Evolutionary conservation across 2,329 filamentous ascomycete species (phyloP).

Genomic region (Cladosporium cucumerinum): DNA sequence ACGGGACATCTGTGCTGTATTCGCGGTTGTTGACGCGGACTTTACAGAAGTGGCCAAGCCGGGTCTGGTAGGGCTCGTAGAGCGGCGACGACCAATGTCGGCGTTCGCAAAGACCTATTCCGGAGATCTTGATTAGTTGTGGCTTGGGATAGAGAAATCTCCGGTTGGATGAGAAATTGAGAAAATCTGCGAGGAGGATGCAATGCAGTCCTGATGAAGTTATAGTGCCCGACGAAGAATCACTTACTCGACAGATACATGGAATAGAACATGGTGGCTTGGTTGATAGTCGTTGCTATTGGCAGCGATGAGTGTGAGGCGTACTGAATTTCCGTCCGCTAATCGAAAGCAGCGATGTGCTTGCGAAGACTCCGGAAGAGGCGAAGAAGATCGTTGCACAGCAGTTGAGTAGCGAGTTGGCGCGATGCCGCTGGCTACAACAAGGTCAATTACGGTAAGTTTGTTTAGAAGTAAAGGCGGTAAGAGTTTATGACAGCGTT

Average conservation of each 20-base stretch:
- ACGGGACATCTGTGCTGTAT: conserved; percentile 86
- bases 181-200: conserved; percentile 11
- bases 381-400: conserved; percentile 27
- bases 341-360: conserved; percentile 30
- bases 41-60: conserved; percentile 78
- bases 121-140: conserved; percentile 6
- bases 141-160: not conserved
- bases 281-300: conserved; percentile 10
- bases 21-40: conserved; percentile 95
- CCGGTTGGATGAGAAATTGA: not conserved
- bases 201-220: conserved; percentile 10
- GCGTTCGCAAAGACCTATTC: conserved; percentile 81
- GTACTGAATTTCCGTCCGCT: conserved; percentile 23
- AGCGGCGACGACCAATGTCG: conserved; percentile 89
- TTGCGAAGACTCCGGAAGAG: conserved; percentile 20
- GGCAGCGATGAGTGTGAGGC: conserved; percentile 15
- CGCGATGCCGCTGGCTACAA: conserved; percentile 15
- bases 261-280: conserved; percentile 37
- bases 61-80: conserved; percentile 76
- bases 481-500: conserved; percentile 19
- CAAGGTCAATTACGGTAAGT: not conserved
- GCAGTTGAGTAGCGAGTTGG: conserved; percentile 22
- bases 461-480: conserved; percentile 4
- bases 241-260: conserved; percentile 58
- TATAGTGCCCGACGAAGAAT: conserved; percentile 22